Evolutionary conservation across 768 basidiomycete genomes (phyloP), one percentile per base, ranked within the genome.

Genomic region (Cyclocybe cylindracea): DNA sequence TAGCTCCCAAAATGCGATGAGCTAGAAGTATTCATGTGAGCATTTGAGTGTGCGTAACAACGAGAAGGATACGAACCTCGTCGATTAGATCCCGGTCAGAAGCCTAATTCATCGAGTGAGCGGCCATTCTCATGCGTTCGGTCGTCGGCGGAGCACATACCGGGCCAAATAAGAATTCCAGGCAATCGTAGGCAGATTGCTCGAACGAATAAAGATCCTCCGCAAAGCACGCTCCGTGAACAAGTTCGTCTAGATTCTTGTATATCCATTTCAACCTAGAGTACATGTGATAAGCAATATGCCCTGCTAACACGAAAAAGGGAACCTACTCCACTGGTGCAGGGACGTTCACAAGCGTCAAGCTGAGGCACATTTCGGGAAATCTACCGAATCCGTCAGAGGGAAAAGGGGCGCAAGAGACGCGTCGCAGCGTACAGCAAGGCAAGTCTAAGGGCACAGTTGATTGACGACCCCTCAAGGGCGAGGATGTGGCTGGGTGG

Each of bases 401-500:
- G 24, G 41, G 18, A 48, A 51, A 39, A 33, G n/a, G 41, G 14
- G 36, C 31, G 37, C 41, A 33, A 31, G 43, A 18, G 39, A 31
- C n/a, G 40, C 47, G 8, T 40, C 13, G 39, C 50, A 33, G 75
- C 87, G 53, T 56, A 89, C 89, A 91, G 57, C 2, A 79, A 66
- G 2, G 86, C 77, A 57, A 92, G 82, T 33, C 88, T 78, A 37
- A 88, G 66, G 7, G 83, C 87, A 51, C 76, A 73, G 59, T 75
- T 79, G 5, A 81, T 74, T 24, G 83, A 78, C 32, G 83, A 63
- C 47, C 74, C 74, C 55, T 89, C 87, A n/a, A 84, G 70, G 8
- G 87, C 87, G 44, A 91, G 77, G 33, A 92, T 73, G 63, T 92
- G 90, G 41, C 82, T 76, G 0, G 87, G 78, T 6, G 89, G 83